Percentiles rank a stretch among this genome's conserved stretches.
These are phyloP conservation scores for Tripterygium wilfordii DNA, from an alignment of 177 flowering plant species.

Conservation along the genomic window DNA sequence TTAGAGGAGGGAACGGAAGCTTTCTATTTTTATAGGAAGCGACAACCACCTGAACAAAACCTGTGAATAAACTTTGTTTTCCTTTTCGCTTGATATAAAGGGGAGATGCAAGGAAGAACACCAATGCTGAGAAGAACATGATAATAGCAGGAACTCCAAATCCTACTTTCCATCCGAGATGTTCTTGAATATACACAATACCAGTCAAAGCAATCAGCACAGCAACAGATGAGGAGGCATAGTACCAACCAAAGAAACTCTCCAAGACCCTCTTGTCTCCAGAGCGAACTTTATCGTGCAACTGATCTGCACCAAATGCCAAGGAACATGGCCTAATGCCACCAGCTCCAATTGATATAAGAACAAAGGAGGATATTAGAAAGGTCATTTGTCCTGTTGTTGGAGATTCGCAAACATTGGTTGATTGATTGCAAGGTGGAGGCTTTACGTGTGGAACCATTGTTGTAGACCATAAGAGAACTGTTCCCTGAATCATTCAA, in stretches of 20 bases:
- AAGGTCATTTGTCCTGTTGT: constrained; percentile 38
- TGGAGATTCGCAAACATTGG: constrained; percentile 33
- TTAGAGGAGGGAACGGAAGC: constrained; percentile 24
- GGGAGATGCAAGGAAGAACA: constrained; percentile 56
- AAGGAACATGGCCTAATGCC: constrained; percentile 79
- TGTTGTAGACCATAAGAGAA: constrained; percentile 65
- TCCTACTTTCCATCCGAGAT: constrained; percentile 70
- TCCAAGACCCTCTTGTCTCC: constrained; percentile 48
- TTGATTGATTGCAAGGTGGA: constrained; percentile 26
- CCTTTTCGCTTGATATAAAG: constrained; percentile 43
- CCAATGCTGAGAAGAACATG: constrained; percentile 42
- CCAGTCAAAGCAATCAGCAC: constrained; percentile 52
- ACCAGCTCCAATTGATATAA: constrained; percentile 83
- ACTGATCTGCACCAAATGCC: constrained; percentile 85
- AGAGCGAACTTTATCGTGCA: constrained; percentile 37
- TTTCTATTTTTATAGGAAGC: constrained; percentile 49
- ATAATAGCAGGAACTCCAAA: constrained; percentile 69
- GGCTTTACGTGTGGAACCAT: constrained; percentile 52
- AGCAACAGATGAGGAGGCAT: constrained; percentile 44
- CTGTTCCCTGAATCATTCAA: constrained; percentile 49
- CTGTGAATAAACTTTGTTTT: constrained; percentile 44
- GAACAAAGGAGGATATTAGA: constrained; percentile 34
- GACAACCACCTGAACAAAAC: constrained; percentile 54
- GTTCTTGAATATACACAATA: constrained; percentile 77
- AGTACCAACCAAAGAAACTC: constrained; percentile 79